Conservation (phyloP, 2,329 filamentous ascomycete species). For the Juglanconis oblonga region DNA sequence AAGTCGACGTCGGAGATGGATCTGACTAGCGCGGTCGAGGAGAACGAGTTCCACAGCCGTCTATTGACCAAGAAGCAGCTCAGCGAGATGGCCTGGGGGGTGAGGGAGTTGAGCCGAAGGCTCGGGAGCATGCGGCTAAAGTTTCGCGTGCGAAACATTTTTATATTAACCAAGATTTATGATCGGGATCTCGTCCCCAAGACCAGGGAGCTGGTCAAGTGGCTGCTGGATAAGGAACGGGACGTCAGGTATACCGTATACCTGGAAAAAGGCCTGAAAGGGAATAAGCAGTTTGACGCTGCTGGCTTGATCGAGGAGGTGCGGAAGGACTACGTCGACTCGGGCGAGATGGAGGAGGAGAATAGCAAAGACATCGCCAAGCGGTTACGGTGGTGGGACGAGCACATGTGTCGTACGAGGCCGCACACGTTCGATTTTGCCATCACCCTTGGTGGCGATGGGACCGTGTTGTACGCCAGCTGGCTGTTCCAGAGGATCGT, state of each 20-base stretch:
- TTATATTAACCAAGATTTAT: constrained; percentile 88
- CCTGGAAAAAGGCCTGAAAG: constrained; percentile 72
- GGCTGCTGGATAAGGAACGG: constrained; percentile 73
- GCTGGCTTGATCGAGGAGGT: constrained; percentile 64
- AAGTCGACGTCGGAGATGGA: constrained; percentile 34
- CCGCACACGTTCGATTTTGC: constrained; percentile 94
- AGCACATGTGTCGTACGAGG: constrained; percentile 69
- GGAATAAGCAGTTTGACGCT: constrained; percentile 71
- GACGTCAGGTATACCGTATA: constrained; percentile 73
- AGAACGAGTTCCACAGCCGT: constrained; percentile 52
- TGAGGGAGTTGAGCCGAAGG: constrained; percentile 83
- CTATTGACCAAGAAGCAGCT: constrained; percentile 92
- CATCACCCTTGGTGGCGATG: constrained; percentile 87
- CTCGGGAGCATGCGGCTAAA: constrained; percentile 80
- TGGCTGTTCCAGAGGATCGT: constrained; percentile 97
- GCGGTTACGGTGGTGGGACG: constrained; percentile 79
- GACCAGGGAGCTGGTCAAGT: constrained; percentile 73
- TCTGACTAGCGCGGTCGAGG: constrained; percentile 22
- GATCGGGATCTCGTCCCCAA: constrained; percentile 76
- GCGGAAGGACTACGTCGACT: constrained; percentile 36
- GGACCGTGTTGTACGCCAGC: constrained; percentile 93
- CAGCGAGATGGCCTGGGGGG: constrained; percentile 95
- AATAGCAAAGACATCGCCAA: constrained; percentile 36
- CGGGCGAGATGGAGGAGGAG: constrained; percentile 29
- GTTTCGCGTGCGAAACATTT: constrained; percentile 77